Evolutionary conservation across 225 moss, liverwort and hornwort genomes (phyloP).

Genomic region (Ulota crispa): DNA sequence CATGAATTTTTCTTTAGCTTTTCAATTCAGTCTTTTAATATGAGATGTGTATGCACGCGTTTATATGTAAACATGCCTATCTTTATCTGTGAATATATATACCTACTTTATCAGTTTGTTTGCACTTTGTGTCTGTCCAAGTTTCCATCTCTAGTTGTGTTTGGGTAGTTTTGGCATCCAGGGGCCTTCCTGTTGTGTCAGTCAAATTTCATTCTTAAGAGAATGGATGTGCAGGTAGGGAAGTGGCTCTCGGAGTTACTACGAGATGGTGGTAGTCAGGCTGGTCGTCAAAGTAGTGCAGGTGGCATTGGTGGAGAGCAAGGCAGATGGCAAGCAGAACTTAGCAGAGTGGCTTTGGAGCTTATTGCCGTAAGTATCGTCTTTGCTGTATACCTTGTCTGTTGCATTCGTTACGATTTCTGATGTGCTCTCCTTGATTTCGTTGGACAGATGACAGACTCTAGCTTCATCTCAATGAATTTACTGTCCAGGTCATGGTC

Average conservation of each 20-base stretch:
- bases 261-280: constrained; percentile 82
- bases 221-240: constrained; percentile 64
- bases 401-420: neutral
- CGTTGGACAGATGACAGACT: neutral
- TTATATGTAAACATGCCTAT: too few species aligned
- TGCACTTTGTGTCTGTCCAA: neutral
- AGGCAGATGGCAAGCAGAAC: constrained; percentile 99
- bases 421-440: constrained; percentile 5
- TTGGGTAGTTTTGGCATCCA: neutral
- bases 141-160: neutral
- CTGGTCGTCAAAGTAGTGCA: constrained; percentile 78
- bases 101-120: neutral
- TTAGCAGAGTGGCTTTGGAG: constrained; percentile 92
- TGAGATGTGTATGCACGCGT: neutral
- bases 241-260: constrained; percentile 93
- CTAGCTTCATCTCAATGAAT: neutral
- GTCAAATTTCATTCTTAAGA: neutral
- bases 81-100: too few species aligned
- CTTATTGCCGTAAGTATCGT: constrained; percentile 75
- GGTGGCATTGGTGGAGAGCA: constrained; percentile 89
- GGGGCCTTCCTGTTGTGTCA: neutral
- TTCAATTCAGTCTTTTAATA: neutral
- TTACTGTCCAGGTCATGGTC: constrained; percentile 2
- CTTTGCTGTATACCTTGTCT: constrained; percentile 15
- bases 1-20: neutral